phyloP scores from a whole-genome alignment of 1,284 basidiomycete genomes.

The Ceratobasidium sp. region DNA sequence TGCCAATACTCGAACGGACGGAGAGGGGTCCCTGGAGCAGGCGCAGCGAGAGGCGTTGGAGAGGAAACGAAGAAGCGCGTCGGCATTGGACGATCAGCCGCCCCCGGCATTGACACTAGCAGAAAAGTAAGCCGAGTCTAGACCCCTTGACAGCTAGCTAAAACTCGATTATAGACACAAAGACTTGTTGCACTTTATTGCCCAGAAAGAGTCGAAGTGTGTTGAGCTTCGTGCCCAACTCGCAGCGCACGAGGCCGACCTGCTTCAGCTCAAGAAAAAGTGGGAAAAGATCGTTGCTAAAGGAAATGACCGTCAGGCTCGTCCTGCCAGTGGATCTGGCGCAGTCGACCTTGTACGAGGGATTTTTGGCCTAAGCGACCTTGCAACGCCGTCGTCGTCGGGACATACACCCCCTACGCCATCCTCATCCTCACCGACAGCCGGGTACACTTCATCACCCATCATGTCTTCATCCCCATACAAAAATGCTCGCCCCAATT shows the following conservation, averaged over 20 bases:
- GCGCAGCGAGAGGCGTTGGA: not conserved
- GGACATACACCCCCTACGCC: conserved; percentile 39
- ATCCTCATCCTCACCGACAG: conserved; percentile 45
- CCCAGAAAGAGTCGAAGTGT: conserved; percentile 81
- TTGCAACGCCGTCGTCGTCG: conserved; percentile 57
- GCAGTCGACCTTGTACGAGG: conserved; percentile 58
- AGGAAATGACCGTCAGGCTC: conserved; percentile 30
- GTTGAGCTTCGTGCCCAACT: conserved; percentile 77
- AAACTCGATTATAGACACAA: conserved; percentile 60
- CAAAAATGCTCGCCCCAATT: conserved; percentile 38
- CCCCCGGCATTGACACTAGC: conserved; percentile 61
- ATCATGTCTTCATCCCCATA: conserved; percentile 38
- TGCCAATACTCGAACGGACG: not conserved
- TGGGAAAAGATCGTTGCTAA: conserved; percentile 78
- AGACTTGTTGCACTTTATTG: conserved; percentile 76
- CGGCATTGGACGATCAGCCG: conserved; percentile 29
- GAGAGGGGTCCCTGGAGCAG: conserved; percentile 8
- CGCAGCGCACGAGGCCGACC: conserved; percentile 69
- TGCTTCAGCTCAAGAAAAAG: conserved; percentile 73
- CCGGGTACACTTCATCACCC: conserved; percentile 43
- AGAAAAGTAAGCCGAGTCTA: conserved; percentile 58
- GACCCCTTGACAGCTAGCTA: conserved; percentile 29
- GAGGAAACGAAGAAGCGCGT: conserved; percentile 23
- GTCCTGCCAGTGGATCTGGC: conserved; percentile 41
- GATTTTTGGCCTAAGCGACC: conserved; percentile 66